These are phyloP conservation scores for Danielozyma ontarioensis DNA, from an alignment of 805 yeast species.

Conservation along the genomic window DNA sequence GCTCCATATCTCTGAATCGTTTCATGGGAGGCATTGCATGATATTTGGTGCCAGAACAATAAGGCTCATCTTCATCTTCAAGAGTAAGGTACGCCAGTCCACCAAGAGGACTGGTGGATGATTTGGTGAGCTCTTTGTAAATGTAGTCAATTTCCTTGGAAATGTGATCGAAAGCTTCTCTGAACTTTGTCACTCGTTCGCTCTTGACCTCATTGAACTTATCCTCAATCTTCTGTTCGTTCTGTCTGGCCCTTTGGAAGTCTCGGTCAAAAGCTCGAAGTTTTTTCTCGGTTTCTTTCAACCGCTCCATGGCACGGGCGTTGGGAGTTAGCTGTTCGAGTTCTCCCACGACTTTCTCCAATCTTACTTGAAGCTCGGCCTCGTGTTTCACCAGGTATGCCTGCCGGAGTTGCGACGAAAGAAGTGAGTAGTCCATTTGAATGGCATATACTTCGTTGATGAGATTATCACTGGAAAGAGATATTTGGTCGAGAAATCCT, in stretches of 20 bases:
- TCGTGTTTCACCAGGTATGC: conserved; percentile 34
- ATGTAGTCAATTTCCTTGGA: conserved; percentile 66
- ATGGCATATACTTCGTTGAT: conserved; percentile 40
- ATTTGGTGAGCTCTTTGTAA: conserved; percentile 81
- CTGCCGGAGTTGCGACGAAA: conserved; percentile 42
- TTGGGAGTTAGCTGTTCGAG: conserved; percentile 66
- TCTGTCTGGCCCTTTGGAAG: conserved; percentile 53
- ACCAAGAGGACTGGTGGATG: conserved; percentile 68
- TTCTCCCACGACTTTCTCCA: conserved; percentile 33
- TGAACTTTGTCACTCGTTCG: conserved; percentile 58
- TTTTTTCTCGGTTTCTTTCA: conserved; percentile 60
- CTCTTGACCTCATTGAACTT: conserved; percentile 57
- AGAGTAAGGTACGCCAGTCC: conserved; percentile 89
- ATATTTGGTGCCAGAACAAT: conserved; percentile 72
- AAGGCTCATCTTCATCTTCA: conserved; percentile 90
- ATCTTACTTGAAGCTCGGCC: conserved; percentile 26
- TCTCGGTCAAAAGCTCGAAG: conserved; percentile 60
- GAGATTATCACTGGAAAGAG: conserved; percentile 39
- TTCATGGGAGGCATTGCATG: conserved; percentile 97
- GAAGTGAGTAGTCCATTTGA: conserved; percentile 48
- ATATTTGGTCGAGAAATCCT: conserved; percentile 57
- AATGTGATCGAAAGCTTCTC: conserved; percentile 71
- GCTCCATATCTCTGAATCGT: conserved; percentile 86
- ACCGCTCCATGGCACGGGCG: conserved; percentile 70
- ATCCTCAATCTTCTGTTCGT: conserved; percentile 50